Percentiles rank a stretch among this genome's conserved stretches.
Evolutionary conservation across 805 yeast genomes (phyloP).

Genomic region (Kurtzmaniella cleridarum): DNA sequence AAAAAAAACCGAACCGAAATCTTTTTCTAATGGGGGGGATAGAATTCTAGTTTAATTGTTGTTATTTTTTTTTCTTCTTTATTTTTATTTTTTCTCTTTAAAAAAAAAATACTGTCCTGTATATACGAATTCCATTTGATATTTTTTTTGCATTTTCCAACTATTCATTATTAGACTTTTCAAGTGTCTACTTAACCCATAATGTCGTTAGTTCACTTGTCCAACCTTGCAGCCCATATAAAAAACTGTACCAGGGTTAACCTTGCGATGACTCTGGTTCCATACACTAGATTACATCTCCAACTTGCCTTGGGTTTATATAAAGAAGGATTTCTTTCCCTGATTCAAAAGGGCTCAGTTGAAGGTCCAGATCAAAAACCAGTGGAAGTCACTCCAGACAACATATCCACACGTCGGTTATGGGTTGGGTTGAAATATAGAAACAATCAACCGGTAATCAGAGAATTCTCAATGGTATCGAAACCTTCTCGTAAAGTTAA

Average conservation of each 20-base stretch:
- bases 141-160: background rate
- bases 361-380: conserved; percentile 78
- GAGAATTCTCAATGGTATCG: conserved; percentile 65
- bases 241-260: conserved; percentile 81
- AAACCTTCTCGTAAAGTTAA: conserved; percentile 78
- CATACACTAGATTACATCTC: conserved; percentile 76
- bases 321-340: conserved; percentile 83
- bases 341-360: conserved; percentile 79
- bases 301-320: conserved; percentile 80
- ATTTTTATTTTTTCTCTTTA: background rate
- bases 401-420: conserved; percentile 75
- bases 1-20: no score
- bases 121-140: background rate
- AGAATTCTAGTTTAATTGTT: conserved; percentile 11
- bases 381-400: conserved; percentile 78
- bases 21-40: no score
- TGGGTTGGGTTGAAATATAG: conserved; percentile 93
- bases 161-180: background rate
- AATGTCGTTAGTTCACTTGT: conserved; percentile 85
- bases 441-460: conserved; percentile 70
- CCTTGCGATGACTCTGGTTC: conserved; percentile 70
- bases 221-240: conserved; percentile 80
- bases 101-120: background rate
- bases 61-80: background rate
- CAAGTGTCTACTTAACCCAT: background rate